A percentile compares a stretch with the other conserved stretches of the same genome.
These are phyloP conservation scores for Letharia lupina DNA, from an alignment of 495 filamentous ascomycete species.

Conservation along the genomic window DNA sequence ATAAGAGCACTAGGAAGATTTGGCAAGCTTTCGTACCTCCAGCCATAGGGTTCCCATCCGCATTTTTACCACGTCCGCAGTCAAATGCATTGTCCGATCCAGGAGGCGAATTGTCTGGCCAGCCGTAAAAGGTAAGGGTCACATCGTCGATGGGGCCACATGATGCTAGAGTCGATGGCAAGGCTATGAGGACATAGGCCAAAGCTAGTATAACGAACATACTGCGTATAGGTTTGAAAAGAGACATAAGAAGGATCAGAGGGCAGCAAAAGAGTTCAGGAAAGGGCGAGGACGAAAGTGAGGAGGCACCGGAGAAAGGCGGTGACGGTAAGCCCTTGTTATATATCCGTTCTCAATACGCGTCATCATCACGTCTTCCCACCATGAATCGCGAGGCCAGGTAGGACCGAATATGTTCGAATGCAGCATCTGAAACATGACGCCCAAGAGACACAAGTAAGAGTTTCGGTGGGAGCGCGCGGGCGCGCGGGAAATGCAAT, in stretches of 20 bases:
- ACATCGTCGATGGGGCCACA: slow-evolving; percentile 15
- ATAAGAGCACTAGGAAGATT: slow-evolving; percentile 5
- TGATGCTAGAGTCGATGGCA: slow-evolving; percentile 7
- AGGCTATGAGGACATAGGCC: neutral
- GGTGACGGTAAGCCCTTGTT: neutral
- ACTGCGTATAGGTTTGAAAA: neutral
- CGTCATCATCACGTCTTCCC: neutral
- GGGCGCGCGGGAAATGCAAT: neutral
- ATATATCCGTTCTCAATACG: neutral
- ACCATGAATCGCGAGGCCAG: neutral
- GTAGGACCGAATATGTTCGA: no score
- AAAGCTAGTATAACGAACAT: slow-evolving; percentile 1
- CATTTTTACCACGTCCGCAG: slow-evolving; percentile 27
- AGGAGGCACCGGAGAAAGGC: neutral
- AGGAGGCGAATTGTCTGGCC: slow-evolving; percentile 37
- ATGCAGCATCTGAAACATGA: neutral
- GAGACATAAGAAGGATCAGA: no score
- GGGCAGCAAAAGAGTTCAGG: neutral
- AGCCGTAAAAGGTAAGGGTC: slow-evolving; percentile 33
- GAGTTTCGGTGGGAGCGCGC: neutral
- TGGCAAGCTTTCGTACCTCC: slow-evolving; percentile 24
- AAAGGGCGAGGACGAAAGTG: neutral
- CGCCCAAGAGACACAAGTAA: neutral
- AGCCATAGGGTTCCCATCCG: slow-evolving; percentile 17
- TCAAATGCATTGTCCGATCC: slow-evolving; percentile 35